Conservation (phyloP, 371 early-diverging fungal species). For the Apophysomyces variabilis region DNA sequence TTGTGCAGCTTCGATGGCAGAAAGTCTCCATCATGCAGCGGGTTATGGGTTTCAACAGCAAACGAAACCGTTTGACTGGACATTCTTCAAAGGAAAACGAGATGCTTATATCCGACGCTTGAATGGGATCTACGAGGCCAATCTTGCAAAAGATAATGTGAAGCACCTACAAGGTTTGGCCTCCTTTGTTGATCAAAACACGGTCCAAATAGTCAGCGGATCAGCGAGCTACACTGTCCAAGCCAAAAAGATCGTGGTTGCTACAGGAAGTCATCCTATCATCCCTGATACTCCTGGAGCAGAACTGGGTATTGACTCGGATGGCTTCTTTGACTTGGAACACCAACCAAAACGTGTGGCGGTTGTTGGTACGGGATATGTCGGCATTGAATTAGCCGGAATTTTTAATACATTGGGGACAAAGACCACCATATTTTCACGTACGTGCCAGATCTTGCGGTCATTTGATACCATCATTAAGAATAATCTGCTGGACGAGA, state of each 20-base stretch:
- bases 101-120: conserved; percentile 93
- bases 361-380: conserved; percentile 86
- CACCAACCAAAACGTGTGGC: conserved; percentile 89
- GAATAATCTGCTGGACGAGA: conserved; percentile 76
- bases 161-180: conserved; percentile 83
- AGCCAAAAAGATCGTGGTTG: conserved; percentile 85
- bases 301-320: conserved; percentile 85
- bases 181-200: conserved; percentile 72
- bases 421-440: conserved; percentile 81
- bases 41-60: conserved; percentile 81
- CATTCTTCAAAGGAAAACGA: conserved; percentile 79
- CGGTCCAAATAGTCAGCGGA: conserved; percentile 59
- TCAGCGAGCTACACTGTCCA: conserved; percentile 41
- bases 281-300: conserved; percentile 81
- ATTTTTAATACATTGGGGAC: conserved; percentile 88
- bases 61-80: conserved; percentile 31
- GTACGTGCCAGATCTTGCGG: conserved; percentile 83
- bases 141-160: conserved; percentile 84
- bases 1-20: conserved; percentile 70
- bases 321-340: conserved; percentile 94
- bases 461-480: conserved; percentile 88
- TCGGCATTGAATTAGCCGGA: conserved; percentile 95
- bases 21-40: conserved; percentile 81
- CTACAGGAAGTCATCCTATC: conserved; percentile 77
- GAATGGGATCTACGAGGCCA: conserved; percentile 92